Evolutionary conservation across 345 rosid species (phyloP), one percentile per base, ranked within the genome.

Genomic region (Clausena lansium): DNA sequence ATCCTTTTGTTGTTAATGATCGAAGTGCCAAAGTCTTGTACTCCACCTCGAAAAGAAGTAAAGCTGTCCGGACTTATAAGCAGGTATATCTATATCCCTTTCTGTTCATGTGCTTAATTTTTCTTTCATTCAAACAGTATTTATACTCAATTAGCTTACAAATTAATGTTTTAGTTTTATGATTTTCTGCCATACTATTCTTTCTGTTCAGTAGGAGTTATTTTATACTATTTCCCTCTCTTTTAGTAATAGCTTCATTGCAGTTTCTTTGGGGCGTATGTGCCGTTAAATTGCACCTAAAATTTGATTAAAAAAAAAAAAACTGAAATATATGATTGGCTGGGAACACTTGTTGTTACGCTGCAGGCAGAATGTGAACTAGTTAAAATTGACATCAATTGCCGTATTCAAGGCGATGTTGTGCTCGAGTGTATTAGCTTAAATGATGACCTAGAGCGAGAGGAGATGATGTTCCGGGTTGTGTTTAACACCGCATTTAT

Each of bases 401-500:
- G 98, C 81, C 89, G 84, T 79, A 87, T 92, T 61, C 98, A 91
- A 89, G 97, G 99, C 66, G 99, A 95, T 85, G 86, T 93, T 52
- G 95, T 95, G 77, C 86, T 95, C 30, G 99, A 95, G 83, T 93
- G 98, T 84, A 87, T 91, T 81, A 91, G 85, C 89, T 86, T 93
- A 83, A 83, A 83, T 61, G 93, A 89, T 74, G 97, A 92, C 84
- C 80, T 89, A 94, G 92, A 88, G 80, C 85, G 62, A 77, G 98
- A 93, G 79, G 86, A 77, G 77, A 91, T 93, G 92, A 86, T 93
- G 89, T 95, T 93, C 81, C 88, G 96, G 65, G 90, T 85, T 79
- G 97, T 92, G 86, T 93, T 93, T 84, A 95, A 95, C 84, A 92
- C 98, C 11, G 94, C 98, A 69, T 93, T 95, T 84, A 93, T 95